These are phyloP conservation scores for Ogataea salicorniae DNA, from an alignment of 805 yeast species.

Conservation along the genomic window DNA sequence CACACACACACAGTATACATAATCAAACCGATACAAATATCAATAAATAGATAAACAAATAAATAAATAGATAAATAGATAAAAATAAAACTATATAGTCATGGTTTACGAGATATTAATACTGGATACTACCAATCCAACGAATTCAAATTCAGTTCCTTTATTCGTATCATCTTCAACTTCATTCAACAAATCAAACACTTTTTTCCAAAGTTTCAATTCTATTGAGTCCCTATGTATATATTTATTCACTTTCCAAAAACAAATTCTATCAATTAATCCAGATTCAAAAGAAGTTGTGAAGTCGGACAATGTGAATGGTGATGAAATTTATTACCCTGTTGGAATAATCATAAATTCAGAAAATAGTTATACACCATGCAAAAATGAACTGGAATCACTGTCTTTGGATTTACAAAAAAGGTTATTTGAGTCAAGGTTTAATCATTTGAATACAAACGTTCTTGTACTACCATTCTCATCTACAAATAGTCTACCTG, in stretches of 20 bases:
- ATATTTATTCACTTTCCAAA: constrained; percentile 9
- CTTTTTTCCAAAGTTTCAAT: constrained; percentile 7
- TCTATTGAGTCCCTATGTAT: constrained; percentile 9
- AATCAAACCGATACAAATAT: not conserved
- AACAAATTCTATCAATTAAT: constrained; percentile 9
- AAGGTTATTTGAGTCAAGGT: constrained; percentile 20
- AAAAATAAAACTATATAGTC: not conserved
- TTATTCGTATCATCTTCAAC: constrained; percentile 3
- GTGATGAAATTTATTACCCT: constrained; percentile 16
- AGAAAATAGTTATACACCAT: not conserved
- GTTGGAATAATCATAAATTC: constrained; percentile 19
- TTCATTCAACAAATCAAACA: constrained; percentile 2
- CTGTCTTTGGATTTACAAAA: constrained; percentile 5
- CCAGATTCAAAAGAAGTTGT: not conserved
- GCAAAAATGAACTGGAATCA: constrained; percentile 1
- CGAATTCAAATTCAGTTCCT: constrained; percentile 3
- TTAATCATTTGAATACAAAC: constrained; percentile 25
- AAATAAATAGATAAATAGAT: too few relatives aligned
- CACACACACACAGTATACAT: not conserved
- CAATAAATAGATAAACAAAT: too few relatives aligned
- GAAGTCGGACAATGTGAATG: constrained; percentile 8
- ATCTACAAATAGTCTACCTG: not conserved
- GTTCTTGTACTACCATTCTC: constrained; percentile 10
- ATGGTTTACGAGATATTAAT: constrained; percentile 10
- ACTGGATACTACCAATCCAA: constrained; percentile 1